These are phyloP conservation scores for Cryptosporidium baileyi DNA, from an alignment of 169 alveolate genomes.

Conservation along the genomic window DNA sequence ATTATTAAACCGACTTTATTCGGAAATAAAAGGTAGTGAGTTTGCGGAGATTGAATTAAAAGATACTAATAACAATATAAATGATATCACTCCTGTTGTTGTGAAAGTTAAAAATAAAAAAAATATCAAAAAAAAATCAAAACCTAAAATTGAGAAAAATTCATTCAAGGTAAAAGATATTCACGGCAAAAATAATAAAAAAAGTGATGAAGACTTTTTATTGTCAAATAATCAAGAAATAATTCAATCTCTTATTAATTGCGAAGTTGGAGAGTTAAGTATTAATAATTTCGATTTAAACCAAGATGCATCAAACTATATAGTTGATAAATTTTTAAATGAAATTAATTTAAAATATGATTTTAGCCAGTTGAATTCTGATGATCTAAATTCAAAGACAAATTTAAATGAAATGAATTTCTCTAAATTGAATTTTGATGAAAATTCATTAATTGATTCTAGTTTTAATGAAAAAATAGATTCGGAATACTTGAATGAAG, in stretches of 20 bases:
- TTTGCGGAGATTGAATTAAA: background rate
- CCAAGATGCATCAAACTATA: background rate
- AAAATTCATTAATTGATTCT: constrained; percentile 1
- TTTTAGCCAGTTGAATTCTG: no score
- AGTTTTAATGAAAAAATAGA: background rate
- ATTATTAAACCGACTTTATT: background rate
- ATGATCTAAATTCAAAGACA: background rate
- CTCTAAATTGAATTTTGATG: background rate
- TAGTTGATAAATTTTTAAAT: background rate
- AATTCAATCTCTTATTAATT: background rate
- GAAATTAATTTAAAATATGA: background rate
- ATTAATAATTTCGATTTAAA: background rate
- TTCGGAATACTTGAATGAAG: background rate
- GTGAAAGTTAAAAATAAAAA: background rate
- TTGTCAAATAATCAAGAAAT: background rate
- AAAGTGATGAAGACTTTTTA: background rate
- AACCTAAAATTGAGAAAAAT: background rate
- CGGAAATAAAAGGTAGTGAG: constrained; percentile 12
- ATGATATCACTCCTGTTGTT: background rate
- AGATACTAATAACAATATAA: background rate
- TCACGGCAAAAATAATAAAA: background rate
- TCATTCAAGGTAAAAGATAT: background rate
- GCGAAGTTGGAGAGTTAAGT: no score
- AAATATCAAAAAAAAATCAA: background rate
- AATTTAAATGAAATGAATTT: background rate